Base-by-base conservation (phyloP, 192 early-diverging fungal genomes). In the Backusella morwellensis region DNA sequence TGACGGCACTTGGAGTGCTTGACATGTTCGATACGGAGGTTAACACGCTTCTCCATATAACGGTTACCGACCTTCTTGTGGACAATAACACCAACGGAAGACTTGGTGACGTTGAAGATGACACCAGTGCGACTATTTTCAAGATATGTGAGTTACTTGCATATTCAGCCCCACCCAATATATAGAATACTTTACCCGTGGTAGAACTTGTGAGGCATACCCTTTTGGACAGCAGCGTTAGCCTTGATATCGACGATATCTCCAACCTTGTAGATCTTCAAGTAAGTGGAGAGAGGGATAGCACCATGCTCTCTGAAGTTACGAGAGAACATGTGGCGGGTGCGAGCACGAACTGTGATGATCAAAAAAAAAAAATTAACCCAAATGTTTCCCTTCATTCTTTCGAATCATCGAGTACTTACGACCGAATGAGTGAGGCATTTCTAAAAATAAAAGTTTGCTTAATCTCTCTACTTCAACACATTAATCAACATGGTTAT, bases 201-300 rank as follows among this genome's bases (percentile, higher is more conserved):
- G 93, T 99, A 99, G 94, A 93, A 99, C 92, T 98, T 99, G 93
- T 99, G 97, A 79, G 97, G 97, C 94, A 99, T 94, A 88, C 97
- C 97, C 93, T 97, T 97, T 90, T 99, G 97, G 87, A 97, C 86
- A 82, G 97, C 97, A 89, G 94, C 97, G 89, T 98, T 97, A 77
- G 95, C 97, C 93, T 97, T 97, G 90, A 99, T 96, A 88, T 99
- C 97, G 77, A 99, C 97, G 77, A 99, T 97, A 85, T 99, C 97
- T 74, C 97, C 97, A 69, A 97, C 95, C 91, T 97, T 97, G 95
- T 97, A 99, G 83, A 86, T 94, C 90, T 95, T 96, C 83, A 99
- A 85, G 93, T 98, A 99, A 85, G 96, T 99, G 80, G 96, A 96
- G 80, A 98, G 91, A 82, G 90, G 90, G 87, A 98, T 91, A 77